These are phyloP conservation scores for Gamsiella multidivaricata DNA, from an alignment of 192 early-diverging fungal species.

Conservation along the genomic window DNA sequence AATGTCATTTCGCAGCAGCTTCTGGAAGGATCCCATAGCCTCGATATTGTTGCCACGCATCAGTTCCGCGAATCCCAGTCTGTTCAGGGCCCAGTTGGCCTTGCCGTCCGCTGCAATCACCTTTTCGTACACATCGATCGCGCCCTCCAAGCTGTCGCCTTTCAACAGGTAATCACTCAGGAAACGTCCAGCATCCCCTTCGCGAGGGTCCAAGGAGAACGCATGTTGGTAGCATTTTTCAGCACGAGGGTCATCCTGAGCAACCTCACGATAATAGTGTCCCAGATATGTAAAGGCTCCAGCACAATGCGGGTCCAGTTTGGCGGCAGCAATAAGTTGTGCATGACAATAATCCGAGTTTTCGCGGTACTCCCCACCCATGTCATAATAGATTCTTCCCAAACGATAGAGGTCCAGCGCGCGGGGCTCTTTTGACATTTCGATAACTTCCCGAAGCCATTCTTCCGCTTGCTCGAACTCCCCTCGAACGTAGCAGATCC, in stretches of 20 bases:
- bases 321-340: conserved; percentile 77
- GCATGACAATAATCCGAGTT: conserved; percentile 74
- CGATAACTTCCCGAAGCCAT: conserved; percentile 64
- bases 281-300: conserved; percentile 85
- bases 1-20: conserved; percentile 77
- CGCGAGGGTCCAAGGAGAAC: conserved; percentile 71
- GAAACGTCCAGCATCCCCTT: conserved; percentile 72
- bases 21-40: conserved; percentile 82
- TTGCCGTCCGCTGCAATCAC: conserved; percentile 56
- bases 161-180: conserved; percentile 73
- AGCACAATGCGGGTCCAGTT: conserved; percentile 70
- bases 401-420: conserved; percentile 72
- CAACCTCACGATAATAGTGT: conserved; percentile 78
- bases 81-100: conserved; percentile 82
- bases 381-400: conserved; percentile 81
- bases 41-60: conserved; percentile 59
- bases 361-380: conserved; percentile 67
- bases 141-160: conserved; percentile 57
- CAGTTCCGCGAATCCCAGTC: conserved; percentile 79
- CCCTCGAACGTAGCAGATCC: conserved; percentile 65
- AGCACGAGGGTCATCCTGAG: conserved; percentile 75
- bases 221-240: conserved; percentile 87
- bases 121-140: conserved; percentile 61
- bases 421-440: conserved; percentile 53
- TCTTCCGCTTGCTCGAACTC: conserved; percentile 66